Conservation (phyloP, 257 asterid genomes). For the Solanum gandarillasii region DNA sequence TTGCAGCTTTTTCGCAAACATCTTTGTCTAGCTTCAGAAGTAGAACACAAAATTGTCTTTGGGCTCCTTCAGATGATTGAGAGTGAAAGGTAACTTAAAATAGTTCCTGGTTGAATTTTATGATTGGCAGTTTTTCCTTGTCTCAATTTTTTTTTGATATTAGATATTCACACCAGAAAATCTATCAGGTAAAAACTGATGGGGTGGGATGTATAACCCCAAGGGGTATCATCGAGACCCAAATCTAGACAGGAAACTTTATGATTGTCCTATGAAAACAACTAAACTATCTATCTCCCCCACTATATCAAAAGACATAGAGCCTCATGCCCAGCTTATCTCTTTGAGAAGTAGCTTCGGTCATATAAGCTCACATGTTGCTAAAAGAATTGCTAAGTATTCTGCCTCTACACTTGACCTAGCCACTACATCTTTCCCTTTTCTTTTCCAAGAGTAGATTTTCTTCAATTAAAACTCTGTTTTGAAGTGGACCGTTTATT, state of each 20-base stretch:
- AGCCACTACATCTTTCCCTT: background rate
- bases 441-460: background rate
- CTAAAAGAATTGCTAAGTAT: background rate
- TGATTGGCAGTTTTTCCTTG: background rate
- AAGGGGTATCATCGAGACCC: background rate
- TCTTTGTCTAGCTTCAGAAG: conserved; percentile 82
- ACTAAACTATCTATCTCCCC: background rate
- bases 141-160: background rate
- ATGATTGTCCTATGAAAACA: background rate
- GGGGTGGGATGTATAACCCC: background rate
- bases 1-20: conserved; percentile 90
- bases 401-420: background rate
- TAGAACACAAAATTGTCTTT: conserved; percentile 80
- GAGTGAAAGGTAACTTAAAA: conserved; percentile 57
- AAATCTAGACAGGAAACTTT: background rate
- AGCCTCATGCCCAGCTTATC: background rate
- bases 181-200: background rate
- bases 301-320: background rate
- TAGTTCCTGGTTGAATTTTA: background rate
- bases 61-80: conserved; percentile 91
- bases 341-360: background rate
- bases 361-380: background rate
- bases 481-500: background rate
- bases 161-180: background rate
- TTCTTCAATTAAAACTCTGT: background rate